Percentiles rank a stretch among this genome's conserved stretches.
phyloP scores from a whole-genome alignment of 2,329 filamentous ascomycete species.

The Botrytis paeoniae region DNA sequence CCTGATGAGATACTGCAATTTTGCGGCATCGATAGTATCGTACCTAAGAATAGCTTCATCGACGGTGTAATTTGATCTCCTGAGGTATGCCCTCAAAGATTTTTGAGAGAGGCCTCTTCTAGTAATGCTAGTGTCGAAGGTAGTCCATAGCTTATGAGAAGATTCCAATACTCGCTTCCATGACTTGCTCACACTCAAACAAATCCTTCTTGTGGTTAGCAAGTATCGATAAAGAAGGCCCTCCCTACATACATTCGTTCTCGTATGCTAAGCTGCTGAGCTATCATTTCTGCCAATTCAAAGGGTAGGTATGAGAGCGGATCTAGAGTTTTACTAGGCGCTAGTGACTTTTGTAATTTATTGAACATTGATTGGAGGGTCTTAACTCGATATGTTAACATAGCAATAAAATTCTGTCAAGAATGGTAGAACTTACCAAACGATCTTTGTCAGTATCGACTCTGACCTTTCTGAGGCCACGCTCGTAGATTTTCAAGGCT shows the following conservation, averaged over 20 bases:
- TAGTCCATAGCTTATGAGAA: constrained; percentile 35
- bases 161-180: constrained; percentile 37
- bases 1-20: constrained; percentile 29
- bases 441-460: constrained; percentile 35
- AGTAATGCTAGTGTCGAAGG: constrained; percentile 31
- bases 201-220: constrained; percentile 30
- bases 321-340: constrained; percentile 33
- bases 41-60: constrained; percentile 31
- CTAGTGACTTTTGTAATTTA: constrained; percentile 31
- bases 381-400: constrained; percentile 27
- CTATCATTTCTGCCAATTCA: constrained; percentile 38
- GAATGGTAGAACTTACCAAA: constrained; percentile 24
- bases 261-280: constrained; percentile 33
- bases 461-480: constrained; percentile 37
- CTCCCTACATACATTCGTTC: constrained; percentile 34
- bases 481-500: constrained; percentile 38
- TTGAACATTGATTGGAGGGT: constrained; percentile 34
- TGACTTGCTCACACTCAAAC: constrained; percentile 34
- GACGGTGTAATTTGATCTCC: constrained; percentile 35
- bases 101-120: constrained; percentile 25
- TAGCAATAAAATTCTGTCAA: background rate
- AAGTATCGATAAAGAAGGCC: background rate
- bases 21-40: constrained; percentile 24
- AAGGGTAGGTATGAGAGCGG: constrained; percentile 37
- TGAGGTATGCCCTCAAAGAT: constrained; percentile 31